Conservation (phyloP, 202 grass and related monocot genomes). For the Zizania palustris region DNA sequence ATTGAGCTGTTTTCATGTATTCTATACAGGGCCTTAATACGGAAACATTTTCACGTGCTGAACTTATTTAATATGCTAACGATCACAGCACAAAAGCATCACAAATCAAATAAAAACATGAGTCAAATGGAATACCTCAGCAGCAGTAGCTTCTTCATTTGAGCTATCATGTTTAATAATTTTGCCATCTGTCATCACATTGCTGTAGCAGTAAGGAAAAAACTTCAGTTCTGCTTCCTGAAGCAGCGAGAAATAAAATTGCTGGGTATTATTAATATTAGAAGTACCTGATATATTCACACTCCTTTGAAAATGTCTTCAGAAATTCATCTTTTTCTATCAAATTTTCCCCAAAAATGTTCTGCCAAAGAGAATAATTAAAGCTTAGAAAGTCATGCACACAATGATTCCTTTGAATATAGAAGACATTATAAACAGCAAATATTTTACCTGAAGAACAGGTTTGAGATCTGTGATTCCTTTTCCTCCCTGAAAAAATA, state of each 20-base stretch:
- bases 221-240: not conserved
- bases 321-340: slow-evolving; percentile 85
- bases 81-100: slow-evolving; percentile 1
- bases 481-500: slow-evolving; percentile 79
- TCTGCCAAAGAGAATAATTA: slow-evolving; percentile 53
- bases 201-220: slow-evolving; percentile 53
- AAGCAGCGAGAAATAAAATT: slow-evolving; percentile 36
- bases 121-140: slow-evolving; percentile 58
- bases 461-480: slow-evolving; percentile 76
- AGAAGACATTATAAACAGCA: slow-evolving; percentile 24
- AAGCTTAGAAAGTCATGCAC: slow-evolving; percentile 32
- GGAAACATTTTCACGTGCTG: not conserved
- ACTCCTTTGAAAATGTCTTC: slow-evolving; percentile 75
- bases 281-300: slow-evolving; percentile 70
- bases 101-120: not conserved
- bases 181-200: slow-evolving; percentile 50
- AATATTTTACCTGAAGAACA: slow-evolving; percentile 68
- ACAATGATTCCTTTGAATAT: slow-evolving; percentile 3
- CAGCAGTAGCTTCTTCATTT: slow-evolving; percentile 44
- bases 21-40: not conserved
- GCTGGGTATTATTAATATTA: slow-evolving; percentile 32
- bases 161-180: slow-evolving; percentile 45
- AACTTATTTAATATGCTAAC: slow-evolving; percentile 9
- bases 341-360: slow-evolving; percentile 84
- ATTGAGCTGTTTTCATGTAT: not conserved